Percentiles rank a stretch among this genome's conserved stretches.
Conservation (phyloP, 2,329 filamentous ascomycete species). For the Scolecobasidium constrictum region DNA sequence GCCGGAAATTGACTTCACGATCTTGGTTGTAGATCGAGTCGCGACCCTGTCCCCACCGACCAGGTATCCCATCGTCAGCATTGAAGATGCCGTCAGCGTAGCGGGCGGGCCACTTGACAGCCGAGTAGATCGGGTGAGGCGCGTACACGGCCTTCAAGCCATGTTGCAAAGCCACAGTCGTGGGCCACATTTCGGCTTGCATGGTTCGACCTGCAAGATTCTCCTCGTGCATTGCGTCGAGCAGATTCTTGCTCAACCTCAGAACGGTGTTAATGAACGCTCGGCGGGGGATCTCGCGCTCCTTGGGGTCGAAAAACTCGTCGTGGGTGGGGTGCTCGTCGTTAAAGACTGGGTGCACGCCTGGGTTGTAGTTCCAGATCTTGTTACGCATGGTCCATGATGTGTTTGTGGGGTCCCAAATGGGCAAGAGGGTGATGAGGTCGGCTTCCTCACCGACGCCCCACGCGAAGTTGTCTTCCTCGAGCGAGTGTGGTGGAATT, state of each 20-base stretch:
- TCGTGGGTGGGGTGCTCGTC: conserved; percentile 60
- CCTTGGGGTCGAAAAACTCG: conserved; percentile 40
- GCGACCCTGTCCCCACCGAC: conserved; percentile 31
- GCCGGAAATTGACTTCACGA: conserved; percentile 78
- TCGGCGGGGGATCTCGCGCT: conserved; percentile 51
- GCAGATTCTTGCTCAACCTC: conserved; percentile 67
- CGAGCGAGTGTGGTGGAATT: conserved; percentile 57
- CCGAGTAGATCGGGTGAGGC: conserved; percentile 80
- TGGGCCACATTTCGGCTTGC: conserved; percentile 95
- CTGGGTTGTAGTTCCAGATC: conserved; percentile 37
- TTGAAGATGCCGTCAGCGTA: conserved; percentile 76
- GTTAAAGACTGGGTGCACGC: conserved; percentile 69
- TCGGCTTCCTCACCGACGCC: conserved; percentile 86
- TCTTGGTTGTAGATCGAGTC: conserved; percentile 43
- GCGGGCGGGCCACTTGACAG: conserved; percentile 72
- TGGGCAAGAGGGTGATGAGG: conserved; percentile 80
- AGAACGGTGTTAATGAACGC: conserved; percentile 83
- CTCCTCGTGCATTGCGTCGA: conserved; percentile 83
- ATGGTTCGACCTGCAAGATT: conserved; percentile 81
- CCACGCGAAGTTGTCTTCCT: conserved; percentile 75
- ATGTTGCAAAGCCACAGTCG: conserved; percentile 77
- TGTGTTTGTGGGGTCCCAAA: conserved; percentile 82
- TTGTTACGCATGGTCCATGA: conserved; percentile 54
- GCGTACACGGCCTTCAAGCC: conserved; percentile 87
- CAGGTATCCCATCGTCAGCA: conserved; percentile 44